Evolutionary conservation across 495 filamentous ascomycete genomes (phyloP).

Genomic region (Letharia columbiana): DNA sequence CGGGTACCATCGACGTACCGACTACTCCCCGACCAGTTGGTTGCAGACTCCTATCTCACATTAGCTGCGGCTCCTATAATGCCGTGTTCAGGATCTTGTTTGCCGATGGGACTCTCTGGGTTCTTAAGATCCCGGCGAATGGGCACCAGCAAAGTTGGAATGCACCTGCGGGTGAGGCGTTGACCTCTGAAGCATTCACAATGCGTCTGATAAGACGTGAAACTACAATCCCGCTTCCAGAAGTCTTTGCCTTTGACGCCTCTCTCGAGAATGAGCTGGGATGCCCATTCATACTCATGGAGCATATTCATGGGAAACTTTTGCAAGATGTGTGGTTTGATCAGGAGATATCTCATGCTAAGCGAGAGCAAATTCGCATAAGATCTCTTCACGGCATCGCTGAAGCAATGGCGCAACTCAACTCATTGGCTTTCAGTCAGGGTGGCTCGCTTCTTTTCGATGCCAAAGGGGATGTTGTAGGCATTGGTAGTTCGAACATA

Average conservation of each 20-base stretch:
- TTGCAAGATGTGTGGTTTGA: conserved; percentile 27
- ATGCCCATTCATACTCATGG: conserved; percentile 16
- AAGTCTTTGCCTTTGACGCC: conserved; percentile 24
- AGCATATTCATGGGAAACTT: conserved; percentile 24
- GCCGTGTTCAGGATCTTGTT: conserved; percentile 24
- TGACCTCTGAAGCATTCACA: conserved; percentile 28
- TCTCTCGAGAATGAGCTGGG: conserved; percentile 15
- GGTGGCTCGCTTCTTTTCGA: background rate
- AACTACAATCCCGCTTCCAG: conserved; percentile 31
- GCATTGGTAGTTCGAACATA: background rate
- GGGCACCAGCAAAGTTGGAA: conserved; percentile 25
- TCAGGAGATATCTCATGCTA: background rate
- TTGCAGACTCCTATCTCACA: background rate
- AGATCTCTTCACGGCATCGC: background rate
- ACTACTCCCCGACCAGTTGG: background rate
- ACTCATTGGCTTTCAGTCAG: background rate
- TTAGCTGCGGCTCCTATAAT: conserved; percentile 20
- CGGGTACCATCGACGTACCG: background rate
- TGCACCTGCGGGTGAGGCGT: conserved; percentile 22
- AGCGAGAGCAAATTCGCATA: background rate
- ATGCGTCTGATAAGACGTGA: conserved; percentile 28
- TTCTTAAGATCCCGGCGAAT: conserved; percentile 26
- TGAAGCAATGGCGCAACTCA: conserved; percentile 1
- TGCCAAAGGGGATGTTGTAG: background rate
- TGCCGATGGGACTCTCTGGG: conserved; percentile 19